Evolutionary conservation across 2,329 filamentous ascomycete species (phyloP), one percentile per base, ranked within the genome.

Genomic region (Mycosphaerella sp.): DNA sequence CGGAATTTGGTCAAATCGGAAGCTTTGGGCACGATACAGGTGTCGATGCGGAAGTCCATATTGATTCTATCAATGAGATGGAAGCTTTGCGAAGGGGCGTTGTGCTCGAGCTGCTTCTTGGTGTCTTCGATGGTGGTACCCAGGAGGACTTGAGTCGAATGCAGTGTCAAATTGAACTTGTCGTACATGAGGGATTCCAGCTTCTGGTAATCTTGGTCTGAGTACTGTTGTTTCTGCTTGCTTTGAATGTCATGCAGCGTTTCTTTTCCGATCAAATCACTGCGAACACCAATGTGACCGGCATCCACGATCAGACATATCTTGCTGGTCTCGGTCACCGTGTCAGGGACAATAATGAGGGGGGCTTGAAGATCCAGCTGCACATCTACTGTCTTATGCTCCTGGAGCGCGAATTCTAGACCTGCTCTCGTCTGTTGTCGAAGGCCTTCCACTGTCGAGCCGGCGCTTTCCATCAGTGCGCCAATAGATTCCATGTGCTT

Each of bases 401-500:
- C 94, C 64, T 96, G 87, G 2, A 99, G 75, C 0, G 93, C 94
- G 70, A 96, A 98, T 69, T 98, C 90, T 30, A 99, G 79, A 21
- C 93, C 91, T 44, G 93, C 91, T 66, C 94, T 81, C 4, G 94
- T 98, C 71, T 98, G 94, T 67, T 97, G 90, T 30, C 94, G 81
- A 52, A 98, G 77, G 6, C 90, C 91, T 70, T 98, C 91, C 0
- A 98, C 91, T 0, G 93, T 98, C 1, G 91, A 91, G 18, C 93
- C 90, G 4, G 93, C 93, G 41, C 86, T 89, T 69, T 98, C 94
- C 83, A 99, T 88, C 50, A 99, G 77, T 1, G 93, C 94, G 10
- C 84, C 86, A 61, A 99, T 96, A 8, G 93, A 98, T 66, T 98
- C 93, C 90, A 98, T 96, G 66, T 98, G 94, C 44, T 90, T 80